phyloP scores from a whole-genome alignment of 2,329 filamentous ascomycete genomes.

The Anisogramma anomala region DNA sequence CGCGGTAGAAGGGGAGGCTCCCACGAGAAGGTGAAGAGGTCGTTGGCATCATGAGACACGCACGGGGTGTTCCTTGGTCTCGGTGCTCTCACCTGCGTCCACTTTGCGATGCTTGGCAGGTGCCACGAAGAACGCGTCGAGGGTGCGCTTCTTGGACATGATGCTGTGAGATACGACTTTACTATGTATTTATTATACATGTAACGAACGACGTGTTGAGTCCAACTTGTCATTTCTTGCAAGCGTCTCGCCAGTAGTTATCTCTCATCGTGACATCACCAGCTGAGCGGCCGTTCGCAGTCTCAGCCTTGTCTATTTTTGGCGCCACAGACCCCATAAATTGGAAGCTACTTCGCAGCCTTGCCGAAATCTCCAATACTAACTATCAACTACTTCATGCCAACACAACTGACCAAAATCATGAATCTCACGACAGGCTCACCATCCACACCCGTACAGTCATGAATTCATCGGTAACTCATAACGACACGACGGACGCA shows the following conservation, averaged over 20 bases:
- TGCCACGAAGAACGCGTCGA: conserved; percentile 58
- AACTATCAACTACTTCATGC: too few relatives aligned
- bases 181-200: too few relatives aligned
- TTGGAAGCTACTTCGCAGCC: conserved; percentile 5
- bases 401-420: too few relatives aligned
- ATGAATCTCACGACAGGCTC: too few relatives aligned
- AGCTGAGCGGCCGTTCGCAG: not conserved
- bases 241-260: too few relatives aligned
- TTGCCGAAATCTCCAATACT: conserved; percentile 11
- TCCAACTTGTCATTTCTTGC: too few relatives aligned
- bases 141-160: conserved; percentile 45
- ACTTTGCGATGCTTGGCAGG: conserved; percentile 27
- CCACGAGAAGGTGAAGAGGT: conserved; percentile 57
- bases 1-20: conserved; percentile 65
- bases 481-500: not conserved
- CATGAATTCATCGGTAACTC: conserved; percentile 1
- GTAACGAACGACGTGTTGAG: too few relatives aligned
- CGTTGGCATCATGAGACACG: conserved; percentile 26
- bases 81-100: conserved; percentile 5
- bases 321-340: conserved; percentile 10
- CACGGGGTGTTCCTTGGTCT: conserved; percentile 4
- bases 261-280: conserved; percentile 16
- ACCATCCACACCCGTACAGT: not conserved
- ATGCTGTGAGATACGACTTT: not conserved
- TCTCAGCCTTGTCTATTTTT: conserved; percentile 14